Percentiles rank a stretch among this genome's conserved stretches.
phyloP scores from a whole-genome alignment of 331 rosid species.

The Rhamnella rubrinervis region DNA sequence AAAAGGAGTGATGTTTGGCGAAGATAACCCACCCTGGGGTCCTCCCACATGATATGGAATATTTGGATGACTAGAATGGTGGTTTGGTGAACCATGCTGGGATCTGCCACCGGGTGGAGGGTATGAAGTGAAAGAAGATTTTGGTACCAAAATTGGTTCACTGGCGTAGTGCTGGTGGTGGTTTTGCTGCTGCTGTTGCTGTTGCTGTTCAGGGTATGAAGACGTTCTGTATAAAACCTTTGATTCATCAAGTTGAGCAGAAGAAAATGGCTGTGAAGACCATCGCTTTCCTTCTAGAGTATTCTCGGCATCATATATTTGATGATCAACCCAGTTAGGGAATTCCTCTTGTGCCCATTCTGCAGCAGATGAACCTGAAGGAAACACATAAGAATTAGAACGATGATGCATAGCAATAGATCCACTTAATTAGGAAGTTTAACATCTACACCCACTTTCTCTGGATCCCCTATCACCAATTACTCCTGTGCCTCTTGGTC shows the following conservation, averaged over 20 bases:
- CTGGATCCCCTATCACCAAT: constrained; percentile 68
- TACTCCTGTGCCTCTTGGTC: constrained; percentile 60
- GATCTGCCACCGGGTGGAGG: constrained; percentile 70
- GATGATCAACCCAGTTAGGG: constrained; percentile 56
- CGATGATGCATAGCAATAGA: background rate
- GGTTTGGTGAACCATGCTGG: constrained; percentile 50
- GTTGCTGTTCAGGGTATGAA: constrained; percentile 54
- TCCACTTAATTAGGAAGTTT: no score
- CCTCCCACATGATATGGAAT: constrained; percentile 42
- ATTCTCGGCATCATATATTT: constrained; percentile 42
- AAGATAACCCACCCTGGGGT: constrained; percentile 41
- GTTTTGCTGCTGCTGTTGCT: constrained; percentile 38
- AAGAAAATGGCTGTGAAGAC: constrained; percentile 62
- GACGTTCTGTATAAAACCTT: constrained; percentile 52
- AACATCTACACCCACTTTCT: constrained; percentile 43
- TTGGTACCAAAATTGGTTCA: constrained; percentile 52
- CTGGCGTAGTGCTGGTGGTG: constrained; percentile 51
- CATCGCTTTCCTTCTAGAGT: constrained; percentile 54
- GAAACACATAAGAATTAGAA: constrained; percentile 2
- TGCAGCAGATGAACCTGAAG: constrained; percentile 49
- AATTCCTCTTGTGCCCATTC: constrained; percentile 50
- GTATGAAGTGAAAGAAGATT: constrained; percentile 60
- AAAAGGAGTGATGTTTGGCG: constrained; percentile 42
- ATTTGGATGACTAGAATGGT: constrained; percentile 17
- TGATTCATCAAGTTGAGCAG: constrained; percentile 32